These are phyloP conservation scores for Cladosporium sp. DNA, from an alignment of 2,329 filamentous ascomycete genomes.

Conservation along the genomic window DNA sequence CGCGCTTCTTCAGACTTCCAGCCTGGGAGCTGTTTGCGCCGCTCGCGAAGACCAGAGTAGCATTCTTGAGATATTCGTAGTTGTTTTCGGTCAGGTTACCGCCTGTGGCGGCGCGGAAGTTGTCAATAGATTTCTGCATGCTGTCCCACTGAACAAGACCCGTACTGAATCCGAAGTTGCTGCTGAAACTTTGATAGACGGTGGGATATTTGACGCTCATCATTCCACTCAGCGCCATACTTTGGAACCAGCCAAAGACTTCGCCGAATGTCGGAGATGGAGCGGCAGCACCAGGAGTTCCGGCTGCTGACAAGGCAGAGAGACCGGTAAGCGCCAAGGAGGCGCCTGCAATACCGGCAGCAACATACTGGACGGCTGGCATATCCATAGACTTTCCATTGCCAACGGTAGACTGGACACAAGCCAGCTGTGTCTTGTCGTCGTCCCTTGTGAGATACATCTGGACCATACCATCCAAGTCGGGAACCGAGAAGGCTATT, in stretches of 20 bases:
- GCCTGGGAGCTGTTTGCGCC: conserved; percentile 46
- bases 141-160: conserved; percentile 77
- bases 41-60: conserved; percentile 67
- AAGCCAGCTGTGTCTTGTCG: conserved; percentile 59
- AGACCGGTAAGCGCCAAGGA: conserved; percentile 57
- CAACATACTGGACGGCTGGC: conserved; percentile 74
- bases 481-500: conserved; percentile 86
- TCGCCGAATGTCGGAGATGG: conserved; percentile 81
- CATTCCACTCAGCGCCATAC: conserved; percentile 94
- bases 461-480: conserved; percentile 81
- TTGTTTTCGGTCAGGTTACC: conserved; percentile 81
- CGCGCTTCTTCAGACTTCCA: conserved; percentile 20
- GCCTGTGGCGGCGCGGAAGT: conserved; percentile 73
- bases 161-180: conserved; percentile 90
- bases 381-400: conserved; percentile 82
- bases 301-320: conserved; percentile 63
- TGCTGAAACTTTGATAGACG: conserved; percentile 82
- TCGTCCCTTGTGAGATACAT: conserved; percentile 66
- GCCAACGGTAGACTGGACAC: conserved; percentile 72
- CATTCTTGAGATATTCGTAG: conserved; percentile 67
- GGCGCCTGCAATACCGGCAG: conserved; percentile 78
- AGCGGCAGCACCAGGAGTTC: conserved; percentile 55
- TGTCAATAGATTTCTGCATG: conserved; percentile 78
- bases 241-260: conserved; percentile 85
- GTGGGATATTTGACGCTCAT: conserved; percentile 81